Conservation (phyloP, 2,329 filamentous ascomycete genomes). For the Aspergillus sp. region DNA sequence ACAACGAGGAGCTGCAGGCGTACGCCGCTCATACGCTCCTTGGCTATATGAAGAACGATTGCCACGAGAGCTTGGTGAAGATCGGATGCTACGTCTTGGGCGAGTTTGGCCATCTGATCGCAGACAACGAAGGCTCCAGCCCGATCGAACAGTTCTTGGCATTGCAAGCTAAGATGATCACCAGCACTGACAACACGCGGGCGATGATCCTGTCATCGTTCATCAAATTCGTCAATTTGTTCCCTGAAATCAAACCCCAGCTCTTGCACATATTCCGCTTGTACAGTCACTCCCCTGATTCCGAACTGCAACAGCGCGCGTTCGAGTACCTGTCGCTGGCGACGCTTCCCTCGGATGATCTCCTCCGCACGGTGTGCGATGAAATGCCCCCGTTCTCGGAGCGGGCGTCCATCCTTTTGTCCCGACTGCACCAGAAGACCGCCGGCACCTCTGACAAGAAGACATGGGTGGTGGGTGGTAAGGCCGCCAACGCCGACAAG, state of each 20-base stretch:
- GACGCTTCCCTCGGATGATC: conserved; percentile 81
- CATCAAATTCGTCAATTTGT: conserved; percentile 96
- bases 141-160: conserved; percentile 97
- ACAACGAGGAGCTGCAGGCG: conserved; percentile 96
- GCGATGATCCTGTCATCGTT: conserved; percentile 95
- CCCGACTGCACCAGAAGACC: conserved; percentile 90
- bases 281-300: conserved; percentile 92
- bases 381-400: conserved; percentile 99
- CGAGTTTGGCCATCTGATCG: conserved; percentile 95
- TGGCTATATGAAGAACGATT: conserved; percentile 87
- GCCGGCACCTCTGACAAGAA: conserved; percentile 89
- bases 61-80: conserved; percentile 95
- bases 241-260: conserved; percentile 97
- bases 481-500: conserved; percentile 82
- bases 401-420: conserved; percentile 84
- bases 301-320: conserved; percentile 91
- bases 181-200: conserved; percentile 82
- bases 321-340: conserved; percentile 91
- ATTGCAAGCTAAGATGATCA: conserved; percentile 82
- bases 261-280: conserved; percentile 84
- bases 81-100: conserved; percentile 95
- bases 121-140: conserved; percentile 86
- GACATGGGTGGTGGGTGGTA: conserved; percentile 97
- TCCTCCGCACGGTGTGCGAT: conserved; percentile 90
- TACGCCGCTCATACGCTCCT: conserved; percentile 93